Conservation (phyloP, 768 basidiomycete genomes). For the Phanerochaete carnosa region DNA sequence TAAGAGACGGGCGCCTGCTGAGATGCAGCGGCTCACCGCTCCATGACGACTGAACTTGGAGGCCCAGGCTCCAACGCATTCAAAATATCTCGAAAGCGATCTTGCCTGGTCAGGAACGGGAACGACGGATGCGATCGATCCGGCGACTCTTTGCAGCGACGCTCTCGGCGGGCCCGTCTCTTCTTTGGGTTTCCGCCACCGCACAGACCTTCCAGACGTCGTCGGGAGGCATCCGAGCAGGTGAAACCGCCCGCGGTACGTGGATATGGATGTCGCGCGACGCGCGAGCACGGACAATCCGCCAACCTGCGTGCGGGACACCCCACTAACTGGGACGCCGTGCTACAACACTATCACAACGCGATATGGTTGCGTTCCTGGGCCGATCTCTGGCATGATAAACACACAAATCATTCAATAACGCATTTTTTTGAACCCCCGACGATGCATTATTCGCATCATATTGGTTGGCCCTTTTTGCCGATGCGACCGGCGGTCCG, state of each 20-base stretch:
- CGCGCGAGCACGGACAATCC: no score
- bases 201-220: background rate
- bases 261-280: no score
- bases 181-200: background rate
- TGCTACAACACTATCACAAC: no score
- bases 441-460: no score
- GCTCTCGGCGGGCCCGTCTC: conserved; percentile 7
- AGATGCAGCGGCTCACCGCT: background rate
- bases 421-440: no score
- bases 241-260: background rate
- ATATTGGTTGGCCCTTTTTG: no score
- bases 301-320: no score
- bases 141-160: conserved; percentile 1
- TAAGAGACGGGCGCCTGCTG: background rate
- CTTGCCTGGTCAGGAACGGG: background rate
- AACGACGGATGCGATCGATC: conserved; percentile 8
- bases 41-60: background rate
- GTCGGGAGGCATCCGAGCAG: background rate
- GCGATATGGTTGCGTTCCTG: no score
- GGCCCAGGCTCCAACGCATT: conserved; percentile 3
- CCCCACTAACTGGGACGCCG: no score
- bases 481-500: no score
- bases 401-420: no score
- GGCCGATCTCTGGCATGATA: no score
- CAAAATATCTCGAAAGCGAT: background rate